Evolutionary conservation across 23 red algal species (phyloP), one percentile per base, ranked within the genome.

Genomic region (Gracilaria domingensis): DNA sequence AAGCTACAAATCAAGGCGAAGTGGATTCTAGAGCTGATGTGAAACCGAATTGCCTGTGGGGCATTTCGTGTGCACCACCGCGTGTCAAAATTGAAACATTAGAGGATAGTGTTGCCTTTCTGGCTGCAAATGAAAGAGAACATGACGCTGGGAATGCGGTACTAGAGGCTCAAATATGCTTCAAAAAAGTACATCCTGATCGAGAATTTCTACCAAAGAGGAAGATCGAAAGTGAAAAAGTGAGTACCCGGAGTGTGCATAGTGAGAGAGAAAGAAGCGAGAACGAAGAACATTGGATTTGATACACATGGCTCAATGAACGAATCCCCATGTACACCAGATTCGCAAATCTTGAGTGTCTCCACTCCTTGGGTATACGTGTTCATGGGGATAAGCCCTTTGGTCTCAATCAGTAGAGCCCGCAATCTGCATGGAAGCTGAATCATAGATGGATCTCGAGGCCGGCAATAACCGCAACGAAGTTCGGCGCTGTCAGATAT

Each of bases 31-130:
- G 24, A 25, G 67, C 84, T 28, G 18, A 60, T 24, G 13, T 49
- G 4, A 77, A 76, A 51, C 65, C 84, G 13, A 88, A 75, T 72
- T 75, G 59, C 23, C 45, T 88, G 47, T 88, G 84, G 84, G 49
- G 84, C 14, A 88, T 88, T 57, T 58, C 84, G 25, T 88, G 62
- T 78, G 45, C 47, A 30, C 45, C 69, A 16, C 34, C 50, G 28
- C 17, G 12, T 61, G 84, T 29, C 24, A 33, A 28, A 60, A 69
- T 48, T 9, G 66, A 75, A 34, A 59, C 37, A 17, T 17, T 21
- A 47, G 23, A 1, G 8, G 66, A 61, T 0, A 8, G 34, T 24
- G 66, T 62, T 40, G 69, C 42, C n/a, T 34, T 57, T 48, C 28
- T 54, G 20, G 77, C 67, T 11, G 48, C 17, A 40, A 60, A 29